Base-by-base conservation (phyloP, 768 basidiomycete genomes). In the Panus rudis region DNA sequence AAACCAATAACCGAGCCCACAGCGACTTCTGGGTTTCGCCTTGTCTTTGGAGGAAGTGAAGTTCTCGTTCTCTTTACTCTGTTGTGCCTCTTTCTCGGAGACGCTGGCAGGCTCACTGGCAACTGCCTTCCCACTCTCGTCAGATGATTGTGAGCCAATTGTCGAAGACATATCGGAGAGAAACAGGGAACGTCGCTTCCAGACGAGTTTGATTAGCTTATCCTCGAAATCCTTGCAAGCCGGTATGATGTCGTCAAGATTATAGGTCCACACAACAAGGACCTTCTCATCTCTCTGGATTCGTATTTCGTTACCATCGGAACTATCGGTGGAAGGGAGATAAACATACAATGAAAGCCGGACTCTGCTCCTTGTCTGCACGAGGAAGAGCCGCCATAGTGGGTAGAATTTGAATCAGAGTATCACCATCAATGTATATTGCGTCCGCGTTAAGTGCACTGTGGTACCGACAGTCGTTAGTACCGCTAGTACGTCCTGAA, bases 361-460 rank as follows among this genome's bases (percentile, higher is more conserved):
- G 91, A 40, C 84, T 90, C 55, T 92, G 90, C 57, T 92, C 90
- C 66, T 92, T 92, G 58, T 92, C 86, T 6, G 89, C 89, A 33
- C 75, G 72, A 6, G 82, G 76, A 35, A 93, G 67, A 44, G 76
- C 70, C 43, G 58, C 54, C 52, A 92, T 78, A 12, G 77, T 76
- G 45, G 87, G 83, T 21, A 93, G 61, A 43, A 93, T 79, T 62
- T 93, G 91, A 41, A 93, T 92, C 6, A 87, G 82, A 1, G 89
- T 92, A 57, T 91, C 79, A 42, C 63, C 59, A 63, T 89, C 86
- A 48, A 93, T 73, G 53, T 79, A 80, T 48, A 87, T 78, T 22
- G 75, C 75, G 8, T 59, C 60, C 1, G 75, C 73, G 51, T 81
- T 74, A 6, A 81, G 79, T 12, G 72, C 52, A 17, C 84, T 86